Percentiles rank a stretch among this genome's conserved stretches.
Evolutionary conservation across 1,139 yeast species (phyloP).

Genomic region (Zygotorulaspora mrakii): DNA sequence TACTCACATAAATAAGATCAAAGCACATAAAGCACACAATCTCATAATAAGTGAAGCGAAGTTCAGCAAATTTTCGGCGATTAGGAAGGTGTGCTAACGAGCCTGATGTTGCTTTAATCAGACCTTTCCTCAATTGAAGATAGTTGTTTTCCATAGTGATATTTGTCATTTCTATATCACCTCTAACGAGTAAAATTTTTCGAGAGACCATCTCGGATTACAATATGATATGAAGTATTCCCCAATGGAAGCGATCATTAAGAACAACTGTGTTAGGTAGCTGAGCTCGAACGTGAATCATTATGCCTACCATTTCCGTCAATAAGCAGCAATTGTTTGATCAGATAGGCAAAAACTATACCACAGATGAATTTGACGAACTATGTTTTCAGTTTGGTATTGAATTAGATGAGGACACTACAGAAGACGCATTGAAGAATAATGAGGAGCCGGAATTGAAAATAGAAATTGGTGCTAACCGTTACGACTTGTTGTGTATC

Average conservation of each 20-base stretch:
- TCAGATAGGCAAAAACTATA: conserved; percentile 72
- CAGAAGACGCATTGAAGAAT: conserved; percentile 68
- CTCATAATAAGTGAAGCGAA: no score
- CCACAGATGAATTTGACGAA: conserved; percentile 93
- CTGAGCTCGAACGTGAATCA: not conserved
- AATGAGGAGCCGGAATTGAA: conserved; percentile 94
- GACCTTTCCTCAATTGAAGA: no score
- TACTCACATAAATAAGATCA: no score
- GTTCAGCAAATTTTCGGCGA: no score
- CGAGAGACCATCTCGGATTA: no score
- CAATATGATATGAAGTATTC: no score
- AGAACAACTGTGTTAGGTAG: no score
- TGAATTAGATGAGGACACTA: conserved; percentile 91
- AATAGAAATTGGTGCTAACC: conserved; percentile 96
- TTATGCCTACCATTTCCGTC: conserved; percentile 94
- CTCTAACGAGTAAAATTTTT: conserved; percentile 12
- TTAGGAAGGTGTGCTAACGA: no score
- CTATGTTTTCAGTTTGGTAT: conserved; percentile 96
- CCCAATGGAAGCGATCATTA: no score
- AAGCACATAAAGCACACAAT: no score
- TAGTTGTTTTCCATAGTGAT: no score
- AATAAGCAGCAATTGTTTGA: conserved; percentile 89
- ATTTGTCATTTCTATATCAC: conserved; percentile 1
- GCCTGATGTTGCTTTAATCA: no score
- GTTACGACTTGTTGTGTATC: conserved; percentile 95